Evolutionary conservation across 805 yeast species (phyloP).

Genomic region (Kodamaea kakaduensis): DNA sequence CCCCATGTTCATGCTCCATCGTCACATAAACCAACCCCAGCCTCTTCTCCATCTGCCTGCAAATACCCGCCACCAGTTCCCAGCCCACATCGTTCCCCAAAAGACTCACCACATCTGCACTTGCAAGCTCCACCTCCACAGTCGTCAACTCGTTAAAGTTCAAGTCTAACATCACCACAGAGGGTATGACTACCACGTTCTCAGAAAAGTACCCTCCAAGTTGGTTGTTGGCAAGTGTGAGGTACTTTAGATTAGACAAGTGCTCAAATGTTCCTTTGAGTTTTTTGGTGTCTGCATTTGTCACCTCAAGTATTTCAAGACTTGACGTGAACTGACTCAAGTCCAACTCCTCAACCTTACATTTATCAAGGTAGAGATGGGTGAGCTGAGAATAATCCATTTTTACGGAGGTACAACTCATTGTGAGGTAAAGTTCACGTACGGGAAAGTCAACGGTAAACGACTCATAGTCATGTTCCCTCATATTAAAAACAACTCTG

Average conservation of each 20-base stretch:
- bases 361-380: neutral
- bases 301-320: neutral
- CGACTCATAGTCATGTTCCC: neutral
- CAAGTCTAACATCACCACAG: neutral
- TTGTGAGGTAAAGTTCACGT: neutral
- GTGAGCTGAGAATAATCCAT: neutral
- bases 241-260: neutral
- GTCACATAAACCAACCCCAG: no score
- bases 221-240: neutral
- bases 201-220: neutral
- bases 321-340: neutral
- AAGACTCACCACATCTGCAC: no score
- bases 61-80: no score
- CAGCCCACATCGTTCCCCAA: no score
- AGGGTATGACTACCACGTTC: neutral
- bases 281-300: neutral
- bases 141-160: neutral
- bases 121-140: no score
- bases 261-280: neutral
- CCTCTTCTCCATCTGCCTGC: no score
- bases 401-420: neutral
- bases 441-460: neutral
- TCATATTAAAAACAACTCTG: neutral
- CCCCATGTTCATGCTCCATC: no score
- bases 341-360: neutral